A percentile compares a stretch with the other conserved stretches of the same genome.
Conservation (phyloP, 1,284 basidiomycete species). For the Austropuccinia psidii region DNA sequence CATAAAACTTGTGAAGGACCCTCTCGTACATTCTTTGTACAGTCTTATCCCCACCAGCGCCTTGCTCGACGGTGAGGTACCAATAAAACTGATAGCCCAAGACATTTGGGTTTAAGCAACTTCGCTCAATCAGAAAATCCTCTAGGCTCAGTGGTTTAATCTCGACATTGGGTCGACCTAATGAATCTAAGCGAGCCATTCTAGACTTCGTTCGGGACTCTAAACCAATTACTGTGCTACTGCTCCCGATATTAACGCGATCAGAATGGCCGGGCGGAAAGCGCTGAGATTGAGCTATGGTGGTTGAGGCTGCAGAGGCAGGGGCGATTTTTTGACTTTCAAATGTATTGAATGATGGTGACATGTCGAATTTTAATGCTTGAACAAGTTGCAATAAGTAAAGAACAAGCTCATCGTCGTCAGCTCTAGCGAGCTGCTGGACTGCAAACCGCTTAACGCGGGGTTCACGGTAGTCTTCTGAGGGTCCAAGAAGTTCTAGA, state of each 20-base stretch:
- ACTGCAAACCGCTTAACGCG: constrained; percentile 91
- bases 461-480: constrained; percentile 66
- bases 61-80: constrained; percentile 86
- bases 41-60: constrained; percentile 59
- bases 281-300: constrained; percentile 34
- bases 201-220: constrained; percentile 52
- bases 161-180: constrained; percentile 52
- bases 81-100: constrained; percentile 90
- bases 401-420: constrained; percentile 90
- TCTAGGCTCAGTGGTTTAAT: constrained; percentile 65
- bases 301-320: constrained; percentile 44
- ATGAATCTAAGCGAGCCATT: neutral
- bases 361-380: constrained; percentile 79
- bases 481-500: constrained; percentile 83
- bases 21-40: constrained; percentile 84
- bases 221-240: constrained; percentile 57
- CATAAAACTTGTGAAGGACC: constrained; percentile 80
- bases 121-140: constrained; percentile 80
- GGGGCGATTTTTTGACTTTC: constrained; percentile 44
- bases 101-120: constrained; percentile 64
- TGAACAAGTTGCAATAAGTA: constrained; percentile 96
- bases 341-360: constrained; percentile 33
- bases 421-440: constrained; percentile 76
- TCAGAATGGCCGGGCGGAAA: constrained; percentile 4
- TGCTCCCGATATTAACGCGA: constrained; percentile 32